phyloP scores from a whole-genome alignment of 2,329 filamentous ascomycete species.

The Ophiocordyceps australis region DNA sequence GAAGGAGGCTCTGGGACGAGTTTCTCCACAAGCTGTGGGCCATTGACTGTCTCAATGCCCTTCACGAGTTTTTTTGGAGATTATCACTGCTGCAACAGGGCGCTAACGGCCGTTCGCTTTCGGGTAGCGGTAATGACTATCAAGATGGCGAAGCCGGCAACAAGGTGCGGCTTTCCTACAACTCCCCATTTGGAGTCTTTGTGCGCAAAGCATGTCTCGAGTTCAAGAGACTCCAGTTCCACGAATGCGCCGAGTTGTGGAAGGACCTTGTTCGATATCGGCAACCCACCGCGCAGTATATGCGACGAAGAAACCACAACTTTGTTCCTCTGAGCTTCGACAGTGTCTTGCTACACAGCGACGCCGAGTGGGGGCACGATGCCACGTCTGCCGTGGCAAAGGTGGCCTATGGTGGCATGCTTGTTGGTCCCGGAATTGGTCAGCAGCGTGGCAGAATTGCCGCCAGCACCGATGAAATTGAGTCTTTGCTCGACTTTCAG shows the following conservation, averaged over 20 bases:
- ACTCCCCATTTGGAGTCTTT: slow-evolving; percentile 68
- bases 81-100: slow-evolving; percentile 34
- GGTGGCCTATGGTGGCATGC: slow-evolving; percentile 33
- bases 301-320: slow-evolving; percentile 43
- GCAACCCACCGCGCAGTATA: slow-evolving; percentile 49
- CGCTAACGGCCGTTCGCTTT: too few species aligned
- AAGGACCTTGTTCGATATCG: slow-evolving; percentile 66
- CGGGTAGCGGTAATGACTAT: slow-evolving; percentile 33
- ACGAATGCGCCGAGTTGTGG: slow-evolving; percentile 66
- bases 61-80: slow-evolving; percentile 58
- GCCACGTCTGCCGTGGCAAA: slow-evolving; percentile 24
- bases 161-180: slow-evolving; percentile 45
- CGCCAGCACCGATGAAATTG: slow-evolving; percentile 63
- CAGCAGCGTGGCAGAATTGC: too few species aligned
- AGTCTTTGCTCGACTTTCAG: slow-evolving; percentile 71
- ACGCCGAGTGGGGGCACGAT: slow-evolving; percentile 29
- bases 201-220: slow-evolving; percentile 62
- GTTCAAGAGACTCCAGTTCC: slow-evolving; percentile 63
- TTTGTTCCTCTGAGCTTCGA: slow-evolving; percentile 40
- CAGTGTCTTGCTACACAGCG: slow-evolving; percentile 29
- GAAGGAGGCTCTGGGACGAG: slow-evolving; percentile 71
- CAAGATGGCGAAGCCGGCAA: slow-evolving; percentile 21
- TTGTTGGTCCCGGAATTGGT: slow-evolving; percentile 20
- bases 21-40: slow-evolving; percentile 71
- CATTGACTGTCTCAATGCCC: slow-evolving; percentile 61